A percentile compares a stretch with the other conserved stretches of the same genome.
Evolutionary conservation across 495 filamentous ascomycete species (phyloP).

Genomic region (Aspergillus wentii): DNA sequence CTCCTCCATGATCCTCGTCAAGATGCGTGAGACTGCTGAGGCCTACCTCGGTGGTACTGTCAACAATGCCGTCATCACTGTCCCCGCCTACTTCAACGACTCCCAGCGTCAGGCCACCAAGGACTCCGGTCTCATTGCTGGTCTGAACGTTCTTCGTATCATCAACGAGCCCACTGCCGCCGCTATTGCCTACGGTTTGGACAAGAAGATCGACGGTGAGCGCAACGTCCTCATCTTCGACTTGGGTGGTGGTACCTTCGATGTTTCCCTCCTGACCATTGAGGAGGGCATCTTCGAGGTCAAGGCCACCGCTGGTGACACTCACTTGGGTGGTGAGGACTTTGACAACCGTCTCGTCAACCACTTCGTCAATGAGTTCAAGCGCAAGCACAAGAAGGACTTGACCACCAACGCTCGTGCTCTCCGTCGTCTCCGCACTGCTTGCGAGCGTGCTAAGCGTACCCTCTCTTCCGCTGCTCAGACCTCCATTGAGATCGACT

Average conservation of each 20-base stretch:
- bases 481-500: slow-evolving; percentile 98
- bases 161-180: slow-evolving; percentile 99
- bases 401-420: slow-evolving; percentile 89
- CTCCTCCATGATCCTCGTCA: slow-evolving; percentile 90
- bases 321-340: slow-evolving; percentile 98
- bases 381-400: slow-evolving; percentile 77
- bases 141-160: slow-evolving; percentile 97
- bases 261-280: slow-evolving; percentile 98
- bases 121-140: slow-evolving; percentile 95
- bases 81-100: slow-evolving; percentile 99
- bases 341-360: slow-evolving; percentile 98
- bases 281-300: slow-evolving; percentile 99
- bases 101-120: slow-evolving; percentile 99
- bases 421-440: slow-evolving; percentile 93
- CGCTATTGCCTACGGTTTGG: slow-evolving; percentile 88
- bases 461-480: slow-evolving; percentile 95
- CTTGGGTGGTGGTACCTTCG: slow-evolving; percentile 98
- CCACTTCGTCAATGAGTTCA: slow-evolving; percentile 94
- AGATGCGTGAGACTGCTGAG: slow-evolving; percentile 99
- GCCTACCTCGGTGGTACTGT: slow-evolving; percentile 93
- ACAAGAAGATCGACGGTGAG: slow-evolving; percentile 95
- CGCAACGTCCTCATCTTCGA: slow-evolving; percentile 99
- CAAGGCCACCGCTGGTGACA: slow-evolving; percentile 97
- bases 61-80: slow-evolving; percentile 97
- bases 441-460: slow-evolving; percentile 99